Percentiles rank a stretch among this genome's conserved stretches.
These are phyloP conservation scores for Tetratostichococcus sp. DNA, from an alignment of 139 green algal genomes.

Conservation along the genomic window DNA sequence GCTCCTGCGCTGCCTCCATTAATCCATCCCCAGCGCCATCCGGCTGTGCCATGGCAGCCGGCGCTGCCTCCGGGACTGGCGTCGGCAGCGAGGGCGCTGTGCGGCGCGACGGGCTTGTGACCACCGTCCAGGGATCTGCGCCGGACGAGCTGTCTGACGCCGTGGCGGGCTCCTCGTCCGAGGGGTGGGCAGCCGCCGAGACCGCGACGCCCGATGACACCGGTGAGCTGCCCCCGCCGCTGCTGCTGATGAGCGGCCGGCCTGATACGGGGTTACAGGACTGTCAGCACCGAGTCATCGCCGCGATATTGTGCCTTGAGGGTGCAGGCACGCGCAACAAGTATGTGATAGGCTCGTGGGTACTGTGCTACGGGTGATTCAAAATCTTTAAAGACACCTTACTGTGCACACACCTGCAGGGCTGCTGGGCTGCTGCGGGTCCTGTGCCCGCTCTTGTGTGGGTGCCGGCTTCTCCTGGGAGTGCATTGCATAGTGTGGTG, in stretches of 20 bases:
- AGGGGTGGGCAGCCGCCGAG: background rate
- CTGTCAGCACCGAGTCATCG: too few species aligned
- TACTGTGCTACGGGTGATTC: too few species aligned
- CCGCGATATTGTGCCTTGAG: too few species aligned
- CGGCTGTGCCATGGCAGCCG: too few species aligned
- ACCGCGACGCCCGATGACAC: background rate
- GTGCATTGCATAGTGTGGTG: background rate
- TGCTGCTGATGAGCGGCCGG: too few species aligned
- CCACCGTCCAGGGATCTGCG: constrained; percentile 20
- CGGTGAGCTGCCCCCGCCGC: background rate
- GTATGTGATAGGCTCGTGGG: too few species aligned
- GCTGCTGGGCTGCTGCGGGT: background rate
- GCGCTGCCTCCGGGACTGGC: background rate
- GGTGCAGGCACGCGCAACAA: too few species aligned
- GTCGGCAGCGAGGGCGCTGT: background rate
- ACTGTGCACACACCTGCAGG: background rate
- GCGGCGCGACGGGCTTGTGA: constrained; percentile 9
- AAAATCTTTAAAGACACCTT: too few species aligned
- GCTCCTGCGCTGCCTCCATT: background rate
- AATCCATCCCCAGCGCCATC: too few species aligned
- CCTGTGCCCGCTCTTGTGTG: too few species aligned
- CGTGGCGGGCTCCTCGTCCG: constrained; percentile 10
- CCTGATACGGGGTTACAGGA: too few species aligned
- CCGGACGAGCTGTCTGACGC: constrained; percentile 10
- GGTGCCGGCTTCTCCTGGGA: too few species aligned